phyloP scores from a whole-genome alignment of 2,329 filamentous ascomycete species.

The Arthroderma sp. region DNA sequence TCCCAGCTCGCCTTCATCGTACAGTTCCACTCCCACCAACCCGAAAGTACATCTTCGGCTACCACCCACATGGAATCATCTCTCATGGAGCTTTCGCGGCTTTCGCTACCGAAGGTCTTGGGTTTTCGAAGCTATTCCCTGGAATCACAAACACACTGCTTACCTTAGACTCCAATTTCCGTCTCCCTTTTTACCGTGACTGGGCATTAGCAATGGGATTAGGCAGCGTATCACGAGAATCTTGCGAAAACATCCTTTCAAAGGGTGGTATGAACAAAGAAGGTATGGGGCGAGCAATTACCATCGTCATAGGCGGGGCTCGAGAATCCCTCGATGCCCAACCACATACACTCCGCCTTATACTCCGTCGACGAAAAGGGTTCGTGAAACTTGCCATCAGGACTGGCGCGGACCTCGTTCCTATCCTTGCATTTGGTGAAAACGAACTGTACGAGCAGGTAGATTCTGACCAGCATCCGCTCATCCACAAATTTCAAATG shows the following conservation, averaged over 20 bases:
- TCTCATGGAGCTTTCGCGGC: constrained; percentile 89
- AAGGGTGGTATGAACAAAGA: constrained; percentile 64
- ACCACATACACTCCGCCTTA: constrained; percentile 62
- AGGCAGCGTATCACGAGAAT: constrained; percentile 78
- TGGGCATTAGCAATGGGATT: constrained; percentile 85
- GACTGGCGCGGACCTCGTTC: constrained; percentile 85
- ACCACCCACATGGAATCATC: constrained; percentile 96
- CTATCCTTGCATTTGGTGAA: constrained; percentile 85
- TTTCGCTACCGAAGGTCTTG: constrained; percentile 80
- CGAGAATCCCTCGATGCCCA: constrained; percentile 82
- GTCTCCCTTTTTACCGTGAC: constrained; percentile 84
- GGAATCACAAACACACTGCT: constrained; percentile 89
- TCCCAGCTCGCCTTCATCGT: constrained; percentile 77
- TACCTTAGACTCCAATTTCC: constrained; percentile 92
- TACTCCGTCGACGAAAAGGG: constrained; percentile 74
- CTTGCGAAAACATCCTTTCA: constrained; percentile 75
- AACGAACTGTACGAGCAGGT: constrained; percentile 94
- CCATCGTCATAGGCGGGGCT: constrained; percentile 87
- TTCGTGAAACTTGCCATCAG: constrained; percentile 90
- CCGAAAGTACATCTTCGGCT: constrained; percentile 91
- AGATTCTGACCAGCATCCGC: constrained; percentile 60
- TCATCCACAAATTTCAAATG: constrained; percentile 70
- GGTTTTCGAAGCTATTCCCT: constrained; percentile 77
- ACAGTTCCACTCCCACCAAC: constrained; percentile 66
- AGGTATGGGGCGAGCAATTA: constrained; percentile 90